Conservation (phyloP, 768 basidiomycete genomes). For the Rickenella mellea region DNA sequence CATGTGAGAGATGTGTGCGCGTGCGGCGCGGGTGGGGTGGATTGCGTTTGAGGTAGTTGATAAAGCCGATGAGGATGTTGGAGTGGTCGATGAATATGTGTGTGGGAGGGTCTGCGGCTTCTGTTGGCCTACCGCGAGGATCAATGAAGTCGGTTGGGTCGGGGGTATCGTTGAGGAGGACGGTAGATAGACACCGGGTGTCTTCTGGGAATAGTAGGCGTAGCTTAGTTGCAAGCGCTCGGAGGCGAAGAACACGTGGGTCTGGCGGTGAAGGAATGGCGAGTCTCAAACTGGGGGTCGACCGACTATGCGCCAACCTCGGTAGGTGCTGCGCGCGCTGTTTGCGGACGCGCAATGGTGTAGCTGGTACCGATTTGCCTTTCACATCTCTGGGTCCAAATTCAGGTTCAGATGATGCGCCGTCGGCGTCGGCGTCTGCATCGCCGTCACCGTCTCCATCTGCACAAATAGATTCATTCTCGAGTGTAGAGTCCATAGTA, state of each 20-base stretch:
- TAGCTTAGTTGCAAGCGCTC: slow-evolving; percentile 47
- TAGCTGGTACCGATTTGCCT: not conserved
- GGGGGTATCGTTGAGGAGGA: slow-evolving; percentile 19
- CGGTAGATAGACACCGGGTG: slow-evolving; percentile 16
- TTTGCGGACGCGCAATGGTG: not conserved
- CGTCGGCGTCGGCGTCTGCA: not conserved
- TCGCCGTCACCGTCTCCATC: not conserved
- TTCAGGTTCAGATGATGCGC: not conserved
- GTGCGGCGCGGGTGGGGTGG: slow-evolving; percentile 28
- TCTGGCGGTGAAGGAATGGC: slow-evolving; percentile 30
- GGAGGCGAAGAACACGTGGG: slow-evolving; percentile 38
- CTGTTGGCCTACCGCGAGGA: slow-evolving; percentile 19
- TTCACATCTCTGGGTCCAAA: not conserved
- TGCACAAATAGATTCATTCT: no score
- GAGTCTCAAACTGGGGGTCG: slow-evolving; percentile 35
- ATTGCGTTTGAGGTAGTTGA: slow-evolving; percentile 58
- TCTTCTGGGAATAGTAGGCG: slow-evolving; percentile 50
- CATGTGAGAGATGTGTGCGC: slow-evolving; percentile 58
- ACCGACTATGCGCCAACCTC: slow-evolving; percentile 10
- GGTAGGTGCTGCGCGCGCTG: slow-evolving; percentile 1
- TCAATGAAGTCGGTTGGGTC: slow-evolving; percentile 21
- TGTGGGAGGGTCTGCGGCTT: slow-evolving; percentile 20
- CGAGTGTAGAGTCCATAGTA: no score
- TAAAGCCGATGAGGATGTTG: slow-evolving; percentile 78
- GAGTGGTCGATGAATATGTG: slow-evolving; percentile 46